Base-by-base conservation (phyloP, 2,329 filamentous ascomycete species). In the Fusarium sp. region DNA sequence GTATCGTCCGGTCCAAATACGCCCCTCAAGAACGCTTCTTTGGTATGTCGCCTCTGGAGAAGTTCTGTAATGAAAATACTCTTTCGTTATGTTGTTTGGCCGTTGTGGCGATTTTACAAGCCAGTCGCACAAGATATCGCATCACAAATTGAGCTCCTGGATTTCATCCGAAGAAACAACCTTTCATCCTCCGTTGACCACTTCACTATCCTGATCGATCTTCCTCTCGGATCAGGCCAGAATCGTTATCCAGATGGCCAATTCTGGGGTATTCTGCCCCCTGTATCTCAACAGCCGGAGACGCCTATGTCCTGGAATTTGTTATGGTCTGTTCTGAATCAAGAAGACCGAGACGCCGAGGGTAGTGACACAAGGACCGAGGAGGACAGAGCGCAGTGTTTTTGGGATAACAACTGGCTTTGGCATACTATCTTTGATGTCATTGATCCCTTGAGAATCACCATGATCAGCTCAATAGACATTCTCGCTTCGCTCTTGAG, bases 401-500 rank as follows among this genome's bases (percentile, higher is more conserved):
- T 62, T n/a, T 76, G 75, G 75, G 76, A 83, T 35, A 81, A 80
- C 41, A 84, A 83, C 68, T 86, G 84, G 80, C 85, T 89, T 76
- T 93, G 89, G 91, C 83, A 83, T 63, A 84, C 83, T 26, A 70
- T 93, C 4, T 88, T 93, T 54, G 79, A 82, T 11, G 79, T 84
- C 24, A 80, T 92, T 38, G 84, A 90, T 69, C 90, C 88, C 13
- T 69, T 84, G 52, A 83, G 85, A 49, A 79, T 92, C 66, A 88
- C 88, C 13, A 82, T 92, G 61, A 80, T 91, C 52, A 91, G 91
- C 1, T 88, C 91, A 12, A 90, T 92, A 1, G 84, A 87, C 8
- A 88, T 90, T 24, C 84, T 95, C 13, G 90, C 91, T 4, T 86
- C 86, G 1, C 83, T 94, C 55, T 82, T 92, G 9, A 88, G 88